These are phyloP conservation scores for Verbascum thapsus DNA, from an alignment of 257 asterid species.

Conservation along the genomic window DNA sequence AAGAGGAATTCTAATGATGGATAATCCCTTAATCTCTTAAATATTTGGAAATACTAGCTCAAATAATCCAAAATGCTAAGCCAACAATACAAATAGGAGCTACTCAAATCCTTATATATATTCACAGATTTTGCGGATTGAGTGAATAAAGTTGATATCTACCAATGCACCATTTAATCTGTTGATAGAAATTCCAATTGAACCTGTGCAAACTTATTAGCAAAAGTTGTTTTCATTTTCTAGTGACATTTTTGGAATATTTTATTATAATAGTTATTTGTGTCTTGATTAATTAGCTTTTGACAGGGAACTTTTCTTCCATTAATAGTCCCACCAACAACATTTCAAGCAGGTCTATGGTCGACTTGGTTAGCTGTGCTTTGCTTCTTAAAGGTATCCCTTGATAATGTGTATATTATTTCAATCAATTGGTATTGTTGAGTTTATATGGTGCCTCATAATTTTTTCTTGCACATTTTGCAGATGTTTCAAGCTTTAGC, in stretches of 20 bases:
- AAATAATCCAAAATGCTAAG: no score
- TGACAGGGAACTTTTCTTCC: conserved; percentile 96
- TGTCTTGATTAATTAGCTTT: conserved; percentile 33
- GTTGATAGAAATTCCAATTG: no score
- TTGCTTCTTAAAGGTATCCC: conserved; percentile 79
- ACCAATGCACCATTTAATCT: no score
- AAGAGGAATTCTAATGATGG: neutral
- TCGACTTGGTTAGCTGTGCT: conserved; percentile 81
- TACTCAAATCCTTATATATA: no score
- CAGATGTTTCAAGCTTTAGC: conserved; percentile 99
- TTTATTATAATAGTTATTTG: conserved; percentile 12
- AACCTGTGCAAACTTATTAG: no score
- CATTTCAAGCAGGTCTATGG: conserved; percentile 84
- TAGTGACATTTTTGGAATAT: neutral
- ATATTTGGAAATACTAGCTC: neutral
- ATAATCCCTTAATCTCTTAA: neutral
- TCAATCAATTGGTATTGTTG: conserved; percentile 22
- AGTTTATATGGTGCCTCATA: conserved; percentile 15
- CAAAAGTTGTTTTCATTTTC: neutral
- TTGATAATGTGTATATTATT: neutral
- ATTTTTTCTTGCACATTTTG: conserved; percentile 30
- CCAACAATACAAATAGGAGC: no score
- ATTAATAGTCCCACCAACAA: conserved; percentile 74
- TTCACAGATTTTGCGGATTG: no score
- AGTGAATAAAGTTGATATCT: no score